Conservation (phyloP, 305 asterid genomes). For the Rubia occidens region DNA sequence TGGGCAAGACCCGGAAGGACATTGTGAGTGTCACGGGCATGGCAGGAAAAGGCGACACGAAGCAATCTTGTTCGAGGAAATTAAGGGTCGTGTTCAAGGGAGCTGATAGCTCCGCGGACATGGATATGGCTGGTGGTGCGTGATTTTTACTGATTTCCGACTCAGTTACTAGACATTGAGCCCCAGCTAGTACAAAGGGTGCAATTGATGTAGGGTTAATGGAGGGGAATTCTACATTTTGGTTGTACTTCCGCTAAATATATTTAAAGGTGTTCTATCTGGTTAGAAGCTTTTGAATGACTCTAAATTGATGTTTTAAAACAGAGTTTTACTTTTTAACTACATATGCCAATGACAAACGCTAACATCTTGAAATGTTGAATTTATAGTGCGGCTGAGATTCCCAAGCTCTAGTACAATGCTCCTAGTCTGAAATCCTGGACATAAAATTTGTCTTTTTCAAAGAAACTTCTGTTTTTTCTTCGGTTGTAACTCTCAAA, state of each 20-base stretch:
- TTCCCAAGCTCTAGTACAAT: neutral
- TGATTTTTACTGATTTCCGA: constrained; percentile 19
- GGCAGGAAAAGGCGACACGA: constrained; percentile 68
- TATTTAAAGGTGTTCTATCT: neutral
- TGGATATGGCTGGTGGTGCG: constrained; percentile 89
- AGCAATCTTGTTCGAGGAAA: constrained; percentile 78
- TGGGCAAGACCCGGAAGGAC: constrained; percentile 54
- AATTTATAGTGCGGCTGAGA: neutral
- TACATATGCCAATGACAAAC: neutral
- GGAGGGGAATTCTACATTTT: constrained; percentile 10
- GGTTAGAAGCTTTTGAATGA: neutral
- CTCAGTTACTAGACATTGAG: neutral
- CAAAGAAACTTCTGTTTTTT: neutral
- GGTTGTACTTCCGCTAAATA: neutral
- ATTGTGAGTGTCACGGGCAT: constrained; percentile 66
- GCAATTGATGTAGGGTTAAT: constrained; percentile 17
- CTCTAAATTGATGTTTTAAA: neutral
- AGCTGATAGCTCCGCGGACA: constrained; percentile 46
- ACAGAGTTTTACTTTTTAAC: too few species aligned
- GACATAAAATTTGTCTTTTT: neutral
- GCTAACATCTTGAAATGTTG: neutral
- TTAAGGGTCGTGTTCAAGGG: constrained; percentile 67
- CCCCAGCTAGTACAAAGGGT: neutral
- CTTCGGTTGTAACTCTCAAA: neutral
- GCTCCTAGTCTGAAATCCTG: neutral